These are phyloP conservation scores for Gnomoniopsis sp. DNA, from an alignment of 2,329 filamentous ascomycete genomes.

Conservation along the genomic window DNA sequence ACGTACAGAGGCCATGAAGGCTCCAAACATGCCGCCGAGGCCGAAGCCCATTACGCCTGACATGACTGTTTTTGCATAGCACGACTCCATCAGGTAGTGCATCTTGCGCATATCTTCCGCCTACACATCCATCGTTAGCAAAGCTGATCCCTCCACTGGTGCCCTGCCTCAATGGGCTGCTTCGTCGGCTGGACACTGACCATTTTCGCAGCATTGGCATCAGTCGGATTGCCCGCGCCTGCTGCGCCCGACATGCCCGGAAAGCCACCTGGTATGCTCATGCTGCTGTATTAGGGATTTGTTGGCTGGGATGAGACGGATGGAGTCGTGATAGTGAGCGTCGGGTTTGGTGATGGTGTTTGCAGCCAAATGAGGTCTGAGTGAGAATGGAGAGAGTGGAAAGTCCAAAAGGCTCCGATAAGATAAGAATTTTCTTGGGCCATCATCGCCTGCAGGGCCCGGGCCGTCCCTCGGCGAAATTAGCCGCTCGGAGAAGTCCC, in stretches of 20 bases:
- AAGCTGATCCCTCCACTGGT: not conserved
- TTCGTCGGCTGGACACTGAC: conserved; percentile 17
- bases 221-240: conserved; percentile 36
- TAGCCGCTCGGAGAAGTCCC: no score
- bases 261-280: conserved; percentile 18
- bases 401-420: not conserved
- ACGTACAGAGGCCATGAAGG: conserved; percentile 95
- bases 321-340: not conserved
- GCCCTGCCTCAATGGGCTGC: not conserved
- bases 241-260: conserved; percentile 21
- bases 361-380: not conserved
- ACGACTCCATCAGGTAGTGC: conserved; percentile 85
- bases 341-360: not conserved
- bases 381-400: not conserved
- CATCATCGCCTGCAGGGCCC: not conserved
- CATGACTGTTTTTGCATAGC: conserved; percentile 82
- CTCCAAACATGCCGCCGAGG: conserved; percentile 87
- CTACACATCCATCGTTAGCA: conserved; percentile 5
- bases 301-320: not conserved
- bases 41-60: conserved; percentile 92
- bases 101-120: conserved; percentile 50
- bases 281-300: not conserved
- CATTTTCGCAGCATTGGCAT: conserved; percentile 49
- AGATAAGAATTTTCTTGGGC: conserved; percentile 5
- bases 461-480: not conserved